A percentile compares a stretch with the other conserved stretches of the same genome.
These are phyloP conservation scores for Pleurotus ostreatus DNA, from an alignment of 768 basidiomycete genomes.

Conservation along the genomic window DNA sequence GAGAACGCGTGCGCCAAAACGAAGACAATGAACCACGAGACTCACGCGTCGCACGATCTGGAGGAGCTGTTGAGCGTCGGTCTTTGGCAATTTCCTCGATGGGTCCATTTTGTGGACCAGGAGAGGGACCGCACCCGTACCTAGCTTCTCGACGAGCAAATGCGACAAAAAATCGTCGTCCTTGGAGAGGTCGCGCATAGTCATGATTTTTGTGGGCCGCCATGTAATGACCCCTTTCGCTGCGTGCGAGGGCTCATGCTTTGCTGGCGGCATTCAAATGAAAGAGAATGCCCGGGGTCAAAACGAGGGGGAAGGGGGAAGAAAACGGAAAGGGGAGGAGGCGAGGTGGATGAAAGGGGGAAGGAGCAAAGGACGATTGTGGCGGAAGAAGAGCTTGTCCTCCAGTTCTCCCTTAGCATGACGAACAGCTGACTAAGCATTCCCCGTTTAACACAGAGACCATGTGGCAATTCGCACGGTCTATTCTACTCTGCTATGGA, in stretches of 20 bases:
- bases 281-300: not conserved
- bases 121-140: slow-evolving; percentile 74
- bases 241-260: slow-evolving; percentile 25
- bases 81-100: slow-evolving; percentile 71
- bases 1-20: slow-evolving; percentile 19
- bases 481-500: too few relatives aligned
- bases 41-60: slow-evolving; percentile 72
- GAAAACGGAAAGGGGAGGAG: slow-evolving; percentile 13
- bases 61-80: slow-evolving; percentile 64
- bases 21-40: slow-evolving; percentile 24
- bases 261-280: slow-evolving; percentile 16
- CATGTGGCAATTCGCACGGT: slow-evolving; percentile 5
- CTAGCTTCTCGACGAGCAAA: slow-evolving; percentile 84
- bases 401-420: not conserved
- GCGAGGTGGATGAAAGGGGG: slow-evolving; percentile 14
- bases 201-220: slow-evolving; percentile 87
- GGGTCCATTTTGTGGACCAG: slow-evolving; percentile 90
- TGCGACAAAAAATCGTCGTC: slow-evolving; percentile 92
- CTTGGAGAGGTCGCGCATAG: slow-evolving; percentile 83
- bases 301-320: slow-evolving; percentile 9
- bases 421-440: slow-evolving; percentile 11
- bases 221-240: slow-evolving; percentile 41
- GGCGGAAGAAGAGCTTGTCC: slow-evolving; percentile 15
- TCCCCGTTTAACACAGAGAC: not conserved
- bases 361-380: slow-evolving; percentile 13